phyloP scores from a whole-genome alignment of 805 yeast genomes.

The Candida ortonii region DNA sequence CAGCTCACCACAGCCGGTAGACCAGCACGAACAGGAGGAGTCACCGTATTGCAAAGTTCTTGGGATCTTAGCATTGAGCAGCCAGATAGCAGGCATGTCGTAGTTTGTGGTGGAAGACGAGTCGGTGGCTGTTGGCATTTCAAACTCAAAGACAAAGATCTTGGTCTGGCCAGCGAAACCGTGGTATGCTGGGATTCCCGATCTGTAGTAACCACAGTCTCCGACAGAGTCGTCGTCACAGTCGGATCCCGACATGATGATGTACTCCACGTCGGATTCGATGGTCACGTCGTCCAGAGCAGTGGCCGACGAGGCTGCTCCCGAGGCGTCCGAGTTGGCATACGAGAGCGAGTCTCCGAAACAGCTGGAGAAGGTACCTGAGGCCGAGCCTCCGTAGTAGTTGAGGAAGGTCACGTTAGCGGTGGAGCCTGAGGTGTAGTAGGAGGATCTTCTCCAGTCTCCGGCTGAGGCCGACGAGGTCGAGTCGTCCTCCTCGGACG shows the following conservation, averaged over 20 bases:
- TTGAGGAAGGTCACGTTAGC: slow-evolving; percentile 79
- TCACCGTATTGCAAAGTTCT: slow-evolving; percentile 94
- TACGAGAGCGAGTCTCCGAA: slow-evolving; percentile 93
- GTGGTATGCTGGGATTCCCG: slow-evolving; percentile 86
- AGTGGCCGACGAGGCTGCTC: slow-evolving; percentile 66
- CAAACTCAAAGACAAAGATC: slow-evolving; percentile 89
- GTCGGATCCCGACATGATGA: slow-evolving; percentile 72
- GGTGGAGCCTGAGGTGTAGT: slow-evolving; percentile 62
- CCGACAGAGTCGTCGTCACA: slow-evolving; percentile 48
- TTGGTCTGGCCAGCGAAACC: slow-evolving; percentile 85
- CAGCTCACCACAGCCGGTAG: slow-evolving; percentile 95
- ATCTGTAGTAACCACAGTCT: slow-evolving; percentile 84
- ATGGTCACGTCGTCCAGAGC: slow-evolving; percentile 67
- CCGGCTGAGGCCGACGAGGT: slow-evolving; percentile 36
- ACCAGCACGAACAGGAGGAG: slow-evolving; percentile 90
- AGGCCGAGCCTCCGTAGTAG: slow-evolving; percentile 75
- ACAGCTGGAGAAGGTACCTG: slow-evolving; percentile 82
- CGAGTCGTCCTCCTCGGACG: slow-evolving; percentile 14
- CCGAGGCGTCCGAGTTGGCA: slow-evolving; percentile 72
- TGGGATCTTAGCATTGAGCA: slow-evolving; percentile 92
- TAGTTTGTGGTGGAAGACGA: slow-evolving; percentile 53
- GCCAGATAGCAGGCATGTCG: slow-evolving; percentile 99
- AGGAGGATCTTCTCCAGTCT: slow-evolving; percentile 73
- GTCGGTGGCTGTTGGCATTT: slow-evolving; percentile 72
- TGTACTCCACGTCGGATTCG: slow-evolving; percentile 72